phyloP scores from a whole-genome alignment of 2,329 filamentous ascomycete species.

The Chalaropsis ovoidea region DNA sequence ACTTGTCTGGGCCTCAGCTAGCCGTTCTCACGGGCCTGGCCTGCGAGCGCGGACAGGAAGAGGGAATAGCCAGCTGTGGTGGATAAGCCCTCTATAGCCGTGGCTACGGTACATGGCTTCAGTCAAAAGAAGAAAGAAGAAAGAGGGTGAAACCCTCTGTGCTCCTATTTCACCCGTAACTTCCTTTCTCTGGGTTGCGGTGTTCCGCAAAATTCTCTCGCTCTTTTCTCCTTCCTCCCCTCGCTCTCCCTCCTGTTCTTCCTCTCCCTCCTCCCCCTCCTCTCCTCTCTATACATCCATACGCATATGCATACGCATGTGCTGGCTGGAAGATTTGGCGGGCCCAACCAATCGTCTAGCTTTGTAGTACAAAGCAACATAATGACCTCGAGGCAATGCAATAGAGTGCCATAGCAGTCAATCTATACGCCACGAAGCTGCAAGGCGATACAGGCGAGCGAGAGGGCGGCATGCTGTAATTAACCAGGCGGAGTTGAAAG shows the following conservation, averaged over 20 bases:
- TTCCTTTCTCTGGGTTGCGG: background rate
- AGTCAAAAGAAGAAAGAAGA: background rate
- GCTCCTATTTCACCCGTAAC: background rate
- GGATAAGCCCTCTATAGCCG: background rate
- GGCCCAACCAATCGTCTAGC: background rate
- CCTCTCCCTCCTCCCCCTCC: background rate
- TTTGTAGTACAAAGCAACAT: background rate
- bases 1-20: too few species aligned
- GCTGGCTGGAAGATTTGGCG: background rate
- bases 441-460: background rate
- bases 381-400: background rate
- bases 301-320: background rate
- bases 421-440: background rate
- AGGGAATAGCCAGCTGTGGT: too few species aligned
- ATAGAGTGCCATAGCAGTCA: too few species aligned
- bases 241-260: background rate
- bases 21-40: too few species aligned
- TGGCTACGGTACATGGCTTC: background rate
- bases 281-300: background rate
- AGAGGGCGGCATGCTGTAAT: background rate
- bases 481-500: background rate
- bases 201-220: background rate
- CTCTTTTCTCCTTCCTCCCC: background rate
- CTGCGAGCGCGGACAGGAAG: too few species aligned
- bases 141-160: background rate